These are phyloP conservation scores for Remersonia thermophila DNA, from an alignment of 2,329 filamentous ascomycete genomes.

Conservation along the genomic window DNA sequence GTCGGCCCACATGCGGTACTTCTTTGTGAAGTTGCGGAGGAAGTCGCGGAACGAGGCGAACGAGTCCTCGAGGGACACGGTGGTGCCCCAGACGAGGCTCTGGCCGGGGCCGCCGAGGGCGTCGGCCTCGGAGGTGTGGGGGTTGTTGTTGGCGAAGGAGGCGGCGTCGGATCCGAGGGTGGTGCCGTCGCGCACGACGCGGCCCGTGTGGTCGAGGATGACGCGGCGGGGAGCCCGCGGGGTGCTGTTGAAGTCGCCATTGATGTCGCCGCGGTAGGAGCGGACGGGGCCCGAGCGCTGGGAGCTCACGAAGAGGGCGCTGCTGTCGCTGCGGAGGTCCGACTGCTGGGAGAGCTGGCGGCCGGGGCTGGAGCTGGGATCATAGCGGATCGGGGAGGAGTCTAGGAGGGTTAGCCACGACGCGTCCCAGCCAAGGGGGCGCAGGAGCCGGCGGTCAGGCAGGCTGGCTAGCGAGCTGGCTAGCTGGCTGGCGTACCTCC, in stretches of 20 bases:
- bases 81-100: slow-evolving; percentile 91
- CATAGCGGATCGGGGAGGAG: slow-evolving; percentile 86
- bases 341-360: slow-evolving; percentile 47
- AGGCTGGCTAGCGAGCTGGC: too few species aligned
- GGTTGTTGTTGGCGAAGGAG: slow-evolving; percentile 53
- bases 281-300: slow-evolving; percentile 39
- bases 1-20: slow-evolving; percentile 86
- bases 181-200: slow-evolving; percentile 42
- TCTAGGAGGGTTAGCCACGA: slow-evolving; percentile 39
- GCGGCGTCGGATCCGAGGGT: slow-evolving; percentile 43
- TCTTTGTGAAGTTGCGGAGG: slow-evolving; percentile 77
- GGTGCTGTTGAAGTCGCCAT: slow-evolving; percentile 58
- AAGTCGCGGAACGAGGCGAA: slow-evolving; percentile 86
- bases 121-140: slow-evolving; percentile 85
- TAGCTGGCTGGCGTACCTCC: slow-evolving; percentile 42
- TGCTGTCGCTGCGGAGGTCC: slow-evolving; percentile 70
- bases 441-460: too few species aligned
- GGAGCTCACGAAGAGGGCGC: slow-evolving; percentile 70
- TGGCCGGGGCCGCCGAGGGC: slow-evolving; percentile 69
- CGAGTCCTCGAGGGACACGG: slow-evolving; percentile 84
- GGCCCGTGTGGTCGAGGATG: slow-evolving; percentile 46
- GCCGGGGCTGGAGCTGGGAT: slow-evolving; percentile 78
- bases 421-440: background rate
- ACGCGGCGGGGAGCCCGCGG: slow-evolving; percentile 41
- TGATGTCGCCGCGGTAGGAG: slow-evolving; percentile 71